Base-by-base conservation (phyloP, 257 asterid species). In the Thymus mandschuricus region DNA sequence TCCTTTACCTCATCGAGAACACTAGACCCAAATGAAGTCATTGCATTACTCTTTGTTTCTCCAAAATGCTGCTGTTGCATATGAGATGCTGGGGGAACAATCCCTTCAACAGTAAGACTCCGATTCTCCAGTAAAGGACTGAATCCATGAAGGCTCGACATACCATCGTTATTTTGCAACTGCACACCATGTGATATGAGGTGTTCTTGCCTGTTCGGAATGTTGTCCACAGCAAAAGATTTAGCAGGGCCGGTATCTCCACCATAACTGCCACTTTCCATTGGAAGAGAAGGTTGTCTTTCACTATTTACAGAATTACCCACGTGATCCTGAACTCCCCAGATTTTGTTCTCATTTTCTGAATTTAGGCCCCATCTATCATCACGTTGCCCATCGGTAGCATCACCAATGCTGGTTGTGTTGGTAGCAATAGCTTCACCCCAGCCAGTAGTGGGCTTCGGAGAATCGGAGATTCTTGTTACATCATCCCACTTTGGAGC, bases 401-500 rank as follows among this genome's bases (percentile, higher is more conserved):
- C 49, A 61, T 77, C 79, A 56, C 60, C 75, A 40, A 68, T 61
- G 75, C 58, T 11, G 15, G 76, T 62, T 46, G 46, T 46, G 45
- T 80, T 69, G n/a, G 81, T 63, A 67, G 60, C 75, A 55, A 31
- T 65, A 65, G 50, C 64, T 56, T 77, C 86, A 78, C 76, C 71
- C 91, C 87, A 81, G 35, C 81, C 77, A 75, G 73, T 69, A 43
- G 75, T 71, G 66, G 71, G 72, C 69, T 72, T 72, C 34, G 46
- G 76, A 27, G 51, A 55, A 69, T 80, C 78, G 10, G 83, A 70
- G 57, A 64, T 74, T 57, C 68, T 72, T 4, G 50, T 41, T 3
- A 28, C 31, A 51, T 79, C 81, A 76, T 85, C 89, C 90, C 89
- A 82, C 28, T 79, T 73, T 3, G 86, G 80, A 60, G 81, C 84